Evolutionary conservation across 1,284 basidiomycete genomes (phyloP), one percentile per base, ranked within the genome.

Genomic region (Ustilago esculenta): DNA sequence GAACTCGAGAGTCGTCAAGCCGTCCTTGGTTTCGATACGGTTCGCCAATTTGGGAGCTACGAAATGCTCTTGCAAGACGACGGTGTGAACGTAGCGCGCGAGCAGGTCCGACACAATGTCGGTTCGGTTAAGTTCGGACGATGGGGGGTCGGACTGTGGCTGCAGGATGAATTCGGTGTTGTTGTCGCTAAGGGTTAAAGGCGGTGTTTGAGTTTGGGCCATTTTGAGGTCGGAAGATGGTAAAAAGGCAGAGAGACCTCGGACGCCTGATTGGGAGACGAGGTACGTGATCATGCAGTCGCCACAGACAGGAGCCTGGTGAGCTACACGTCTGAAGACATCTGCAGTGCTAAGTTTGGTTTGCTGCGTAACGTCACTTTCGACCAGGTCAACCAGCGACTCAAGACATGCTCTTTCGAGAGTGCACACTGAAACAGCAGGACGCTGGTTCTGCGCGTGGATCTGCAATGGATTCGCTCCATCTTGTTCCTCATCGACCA

Each of bases 241-340:
- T 2, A 64, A 18, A 18, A 64, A 57, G 0, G 60, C 48, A 3
- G 60, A 64, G 0, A 64, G 49, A 12, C 60, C 60, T 8, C 30
- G 30, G 1, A 11, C n/a, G 14, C 54, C 54, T 2, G 60, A 64
- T 8, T 52, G 15, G 14, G 24, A 29, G 1, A 48, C 35, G 7
- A 64, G 54, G 14, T 64, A 50, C 27, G 35, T 21, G 6, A 64
- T 3, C 20, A 64, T 48, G 32, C 60, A 56, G 35, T 64, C 49
- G 17, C 54, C 54, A 20, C 60, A 64, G 8, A 4, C 10, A 5
- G 49, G 44, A 15, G 37, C 27, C n/a, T 34, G 42, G n/a, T 37
- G 37, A 1, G 49, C 29, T 3, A 63, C 25, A 0, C 30, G 43
- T 3, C 15, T 11, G 17, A 63, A 51, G 11, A 63, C 12, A 2